Evolutionary conservation across 305 asterid species (phyloP), one percentile per base, ranked within the genome.

Genomic region (Striga hermonthica): DNA sequence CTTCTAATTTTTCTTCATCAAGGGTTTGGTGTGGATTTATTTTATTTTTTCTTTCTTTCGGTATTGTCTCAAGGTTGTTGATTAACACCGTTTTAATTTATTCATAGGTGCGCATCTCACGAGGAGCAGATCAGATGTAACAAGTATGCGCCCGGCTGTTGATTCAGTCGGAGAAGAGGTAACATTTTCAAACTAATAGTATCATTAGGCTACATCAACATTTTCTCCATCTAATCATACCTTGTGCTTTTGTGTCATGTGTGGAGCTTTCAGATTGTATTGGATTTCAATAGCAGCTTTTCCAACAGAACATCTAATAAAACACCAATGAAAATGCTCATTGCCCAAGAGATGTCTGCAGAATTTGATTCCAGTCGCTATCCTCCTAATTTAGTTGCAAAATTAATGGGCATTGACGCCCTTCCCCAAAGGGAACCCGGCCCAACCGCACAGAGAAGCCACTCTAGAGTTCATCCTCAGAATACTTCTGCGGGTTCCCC

Each of bases 381-480:
- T 54, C 85, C 90, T 13, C 90, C 95, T 58, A 81, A 80, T 74
- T 72, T 89, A 59, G 91, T 89, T 74, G 97, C 95, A 77, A 89
- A 87, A 78, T 67, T 89, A 74, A 89, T 89, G 97, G 97, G 97
- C 40, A 95, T 89, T 70, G 95, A 89, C 73, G 68, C 84, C 72
- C 81, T 87, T 74, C 97, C 97, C 34, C 74, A 50, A 22, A 79
- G 62, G 49, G 81, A 76, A 48, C 74, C 87, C 64, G 81, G 75
- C 69, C 66, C 82, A 70, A 65, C 84, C 53, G 61, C 66, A 38
- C 75, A 60, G 55, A 78, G 77, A 72, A 76, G 71, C 72, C 77
- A 67, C 74, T 74, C 76, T 35, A 79, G 82, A 76, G 77, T 80
- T 57, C 81, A 73, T 66, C 76, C 85, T 57, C 83, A 74, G 39